Evolutionary conservation across 192 early-diverging fungal genomes (phyloP), one percentile per base, ranked within the genome.

Genomic region (Rhizophagus sp.): DNA sequence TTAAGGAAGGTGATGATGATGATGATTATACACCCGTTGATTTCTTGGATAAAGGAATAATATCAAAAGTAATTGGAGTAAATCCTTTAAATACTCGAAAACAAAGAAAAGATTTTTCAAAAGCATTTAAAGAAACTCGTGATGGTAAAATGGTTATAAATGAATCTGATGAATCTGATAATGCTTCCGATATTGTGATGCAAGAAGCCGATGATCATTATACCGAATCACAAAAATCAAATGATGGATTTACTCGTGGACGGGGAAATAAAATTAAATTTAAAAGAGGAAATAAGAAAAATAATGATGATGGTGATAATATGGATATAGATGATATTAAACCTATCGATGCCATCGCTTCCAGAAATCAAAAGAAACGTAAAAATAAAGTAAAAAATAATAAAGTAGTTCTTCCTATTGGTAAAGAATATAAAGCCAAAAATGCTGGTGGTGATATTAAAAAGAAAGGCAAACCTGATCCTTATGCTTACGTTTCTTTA

Each of bases 401-500:
- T 41, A 76, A n/a, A 70, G n/a, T n/a, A n/a, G 41, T 63, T 44
- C 57, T 66, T 30, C 12, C 87, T 80, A 80, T 97, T 44, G 93
- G 94, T 27, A 84, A 90, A 80, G 94, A 98, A 80, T 98, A 92
- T 89, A 90, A 90, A 81, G 88, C 96, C 68, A 91, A 95, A 90
- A 91, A 91, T 82, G 97, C 97, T 13, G 87, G 90, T 66, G 97
- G 97, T 79, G 98, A 99, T 90, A 90, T 99, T 75, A 95, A 95
- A 83, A 91, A 90, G 83, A 92, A 92, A 66, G 95, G 93, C 62
- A 92, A 90, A 81, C 87, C 94, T 7, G 97, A 98, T 86, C 98
- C 98, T 41, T 97, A 90, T 81, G 95, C 96, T n/a, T 99, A 98
- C 82, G 91, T 99, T 62, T 97, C 98, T 76, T 87, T 99, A 66